Evolutionary conservation across 1,284 basidiomycete genomes (phyloP).

Genomic region (Trichosporon coremiiforme): DNA sequence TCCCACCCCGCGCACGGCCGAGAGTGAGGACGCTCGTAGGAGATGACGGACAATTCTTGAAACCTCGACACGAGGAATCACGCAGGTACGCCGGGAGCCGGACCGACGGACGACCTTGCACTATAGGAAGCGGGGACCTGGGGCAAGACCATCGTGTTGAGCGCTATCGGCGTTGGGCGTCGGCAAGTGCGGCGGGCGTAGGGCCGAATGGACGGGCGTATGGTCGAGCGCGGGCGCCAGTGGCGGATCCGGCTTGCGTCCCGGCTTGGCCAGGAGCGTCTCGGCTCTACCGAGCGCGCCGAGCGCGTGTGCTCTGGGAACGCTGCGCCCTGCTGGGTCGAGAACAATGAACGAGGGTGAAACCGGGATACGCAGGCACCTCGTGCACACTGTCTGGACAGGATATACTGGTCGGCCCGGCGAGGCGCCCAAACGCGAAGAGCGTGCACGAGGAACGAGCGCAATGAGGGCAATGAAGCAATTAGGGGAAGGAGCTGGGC

Average conservation of each 20-base stretch:
- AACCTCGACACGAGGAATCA: background rate
- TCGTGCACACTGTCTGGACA: background rate
- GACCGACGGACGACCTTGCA: background rate
- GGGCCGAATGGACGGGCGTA: background rate
- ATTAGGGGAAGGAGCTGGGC: background rate
- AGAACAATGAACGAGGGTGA: background rate
- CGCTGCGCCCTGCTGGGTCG: background rate
- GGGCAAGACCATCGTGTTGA: background rate
- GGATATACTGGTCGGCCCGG: background rate
- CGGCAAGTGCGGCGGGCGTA: background rate
- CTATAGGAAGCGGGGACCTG: background rate
- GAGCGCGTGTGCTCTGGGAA: background rate
- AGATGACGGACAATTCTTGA: background rate
- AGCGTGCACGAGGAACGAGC: background rate
- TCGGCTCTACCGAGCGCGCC: background rate
- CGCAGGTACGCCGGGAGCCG: background rate
- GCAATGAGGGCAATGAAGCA: no score
- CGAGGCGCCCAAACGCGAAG: background rate
- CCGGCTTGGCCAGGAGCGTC: background rate
- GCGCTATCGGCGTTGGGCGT: background rate
- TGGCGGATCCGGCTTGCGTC: background rate
- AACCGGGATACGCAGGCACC: constrained; percentile 1
- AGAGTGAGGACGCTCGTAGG: background rate
- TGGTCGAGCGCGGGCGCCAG: background rate
- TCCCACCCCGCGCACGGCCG: background rate